Base-by-base conservation (phyloP, 139 green algal species). In the Desmodesmus armatus region DNA sequence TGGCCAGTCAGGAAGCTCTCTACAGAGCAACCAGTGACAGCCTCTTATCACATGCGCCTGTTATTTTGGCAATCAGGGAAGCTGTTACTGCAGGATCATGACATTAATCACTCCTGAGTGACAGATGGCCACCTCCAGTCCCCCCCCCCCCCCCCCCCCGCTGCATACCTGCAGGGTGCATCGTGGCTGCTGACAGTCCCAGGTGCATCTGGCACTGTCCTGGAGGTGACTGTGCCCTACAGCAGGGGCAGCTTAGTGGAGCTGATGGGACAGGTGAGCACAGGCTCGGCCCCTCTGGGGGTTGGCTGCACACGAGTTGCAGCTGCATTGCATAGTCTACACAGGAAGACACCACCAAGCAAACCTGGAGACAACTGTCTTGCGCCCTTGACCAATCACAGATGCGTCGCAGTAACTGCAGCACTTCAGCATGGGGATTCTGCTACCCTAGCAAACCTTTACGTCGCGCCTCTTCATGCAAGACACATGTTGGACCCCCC, bases 171-270 rank as follows among this genome's bases (percentile, higher is more conserved):
- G 21, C 76, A 97, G 92, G 92, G 89, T 5, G 53, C 93, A 2
- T 88, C 91, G 0, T 96, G 94, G 94, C 83, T 98, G 58, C 83
- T 96, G 43, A 82, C 85, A 13, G 91, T 96, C 2, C 95, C 94
- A 6, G 94, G 94, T n/a, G 95, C 94, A 0, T 96, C 92, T 23
- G 88, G 82, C 43, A 97, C 95, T 0, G 88, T 98, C 5, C 76
- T 97, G 47, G 94, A 97, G 47, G 88, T 88, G 3, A 66, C 80
- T 2, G 91, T 97, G 71, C 94, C 94, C 2, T 98, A 98, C 88
- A 83, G 78, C 6, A 67, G 85, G 2, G 83, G 87, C 60, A 88
- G 81, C 70, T 70, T 96, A 44, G 75, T 90, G 13, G 63, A 92
- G 21, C 7, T 94, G 44, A 84, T 98, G 27, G 90, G 91, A 21